These are phyloP conservation scores for Cardamine chenopodiifolia DNA, from an alignment of 345 rosid genomes.

Conservation along the genomic window DNA sequence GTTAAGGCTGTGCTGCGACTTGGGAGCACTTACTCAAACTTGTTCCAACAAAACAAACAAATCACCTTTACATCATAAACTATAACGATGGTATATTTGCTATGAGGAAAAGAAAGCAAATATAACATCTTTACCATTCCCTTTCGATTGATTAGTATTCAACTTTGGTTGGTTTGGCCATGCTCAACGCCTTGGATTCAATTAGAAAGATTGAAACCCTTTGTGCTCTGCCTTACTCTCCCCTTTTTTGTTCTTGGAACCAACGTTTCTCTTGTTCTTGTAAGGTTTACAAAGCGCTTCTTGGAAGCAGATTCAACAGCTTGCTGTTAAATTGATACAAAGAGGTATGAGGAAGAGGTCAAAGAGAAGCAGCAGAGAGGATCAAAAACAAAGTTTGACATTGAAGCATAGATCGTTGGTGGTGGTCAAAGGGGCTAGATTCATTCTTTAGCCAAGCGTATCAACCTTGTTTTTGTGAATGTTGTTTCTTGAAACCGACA, in stretches of 20 bases:
- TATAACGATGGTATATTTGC: neutral
- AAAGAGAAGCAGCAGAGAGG: slow-evolving; percentile 40
- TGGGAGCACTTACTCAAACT: neutral
- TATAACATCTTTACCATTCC: neutral
- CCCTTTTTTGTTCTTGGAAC: neutral
- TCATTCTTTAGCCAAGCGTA: neutral
- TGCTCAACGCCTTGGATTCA: neutral
- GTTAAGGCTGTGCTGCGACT: neutral
- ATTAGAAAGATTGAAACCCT: neutral
- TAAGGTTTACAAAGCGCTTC: slow-evolving; percentile 60
- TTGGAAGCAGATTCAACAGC: slow-evolving; percentile 70
- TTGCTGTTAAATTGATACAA: slow-evolving; percentile 62
- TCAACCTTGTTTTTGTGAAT: neutral
- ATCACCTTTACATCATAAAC: neutral
- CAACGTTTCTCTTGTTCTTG: neutral
- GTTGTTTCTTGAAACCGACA: neutral
- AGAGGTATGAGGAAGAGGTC: slow-evolving; percentile 53
- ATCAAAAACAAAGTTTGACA: slow-evolving; percentile 48
- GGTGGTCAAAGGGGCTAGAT: neutral
- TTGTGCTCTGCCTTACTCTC: neutral
- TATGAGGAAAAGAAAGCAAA: neutral
- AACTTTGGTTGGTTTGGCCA: neutral
- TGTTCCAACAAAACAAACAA: neutral
- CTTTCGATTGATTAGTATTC: neutral
- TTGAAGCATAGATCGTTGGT: slow-evolving; percentile 19